Conservation (phyloP, 768 basidiomycete genomes). For the Mycena vulgaris region DNA sequence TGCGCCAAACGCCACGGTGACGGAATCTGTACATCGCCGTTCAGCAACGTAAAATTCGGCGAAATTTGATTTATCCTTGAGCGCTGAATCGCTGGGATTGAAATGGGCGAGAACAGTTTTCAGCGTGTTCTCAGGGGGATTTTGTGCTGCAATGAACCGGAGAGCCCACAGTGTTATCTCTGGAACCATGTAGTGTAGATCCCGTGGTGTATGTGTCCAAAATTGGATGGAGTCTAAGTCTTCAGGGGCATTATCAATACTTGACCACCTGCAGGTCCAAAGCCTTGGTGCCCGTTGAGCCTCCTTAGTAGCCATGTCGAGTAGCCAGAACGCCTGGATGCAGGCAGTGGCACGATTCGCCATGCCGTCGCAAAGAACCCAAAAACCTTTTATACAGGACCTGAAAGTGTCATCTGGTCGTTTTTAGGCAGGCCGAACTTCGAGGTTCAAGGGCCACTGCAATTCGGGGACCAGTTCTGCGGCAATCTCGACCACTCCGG, state of each 20-base stretch:
- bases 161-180: background rate
- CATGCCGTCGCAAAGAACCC: no score
- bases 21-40: no score
- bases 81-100: background rate
- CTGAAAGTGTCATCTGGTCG: background rate
- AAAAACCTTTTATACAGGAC: no score
- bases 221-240: background rate
- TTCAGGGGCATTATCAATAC: background rate
- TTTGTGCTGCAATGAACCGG: background rate
- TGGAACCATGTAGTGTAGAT: background rate
- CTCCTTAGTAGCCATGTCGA: slow-evolving; percentile 1
- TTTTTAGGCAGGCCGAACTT: background rate
- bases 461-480: background rate
- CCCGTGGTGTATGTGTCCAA: background rate
- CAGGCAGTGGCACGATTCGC: no score
- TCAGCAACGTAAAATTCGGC: background rate
- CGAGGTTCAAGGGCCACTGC: background rate
- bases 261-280: background rate
- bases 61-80: background rate
- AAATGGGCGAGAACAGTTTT: background rate
- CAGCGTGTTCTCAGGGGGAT: background rate
- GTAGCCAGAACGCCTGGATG: slow-evolving; percentile 1
- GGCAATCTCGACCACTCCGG: background rate
- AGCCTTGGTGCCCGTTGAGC: background rate
- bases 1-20: no score